Evolutionary conservation across 2,329 filamentous ascomycete species (phyloP), one percentile per base, ranked within the genome.

Genomic region (Aaosphaeria arxii): DNA sequence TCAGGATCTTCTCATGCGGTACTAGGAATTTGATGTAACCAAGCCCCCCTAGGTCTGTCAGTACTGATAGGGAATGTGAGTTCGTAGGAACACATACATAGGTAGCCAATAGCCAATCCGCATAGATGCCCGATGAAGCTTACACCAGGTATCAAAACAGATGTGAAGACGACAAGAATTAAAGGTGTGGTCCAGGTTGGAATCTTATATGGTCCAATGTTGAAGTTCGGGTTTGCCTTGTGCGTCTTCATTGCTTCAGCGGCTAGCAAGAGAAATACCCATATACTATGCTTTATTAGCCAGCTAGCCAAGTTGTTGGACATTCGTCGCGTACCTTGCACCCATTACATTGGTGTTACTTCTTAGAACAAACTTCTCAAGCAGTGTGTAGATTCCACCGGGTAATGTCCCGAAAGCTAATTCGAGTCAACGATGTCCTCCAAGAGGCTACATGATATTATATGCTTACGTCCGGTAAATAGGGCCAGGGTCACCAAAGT

Each of bases 181-280:
- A 97, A 74, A 4, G 94, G 92, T 2, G 88, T 89, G 6, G 86
- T 88, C 91, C 92, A 97, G 0, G 91, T 97, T 2, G 94, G 92
- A 49, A 99, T 90, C 57, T 88, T 80, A 61, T 79, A 78, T 31
- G 77, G 77, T n/a, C 76, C 77, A 40, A 86, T 71, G 51, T 70
- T 81, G 57, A 96, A 85, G 65, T 87, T 80, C 0, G 94, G 94
- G 64, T 95, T 91, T 31, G 83, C 79, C 59, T 84, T 85, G 71
- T 88, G 92, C 2, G 89, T 91, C 67, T 91, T 89, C 55, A 96
- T 87, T 5, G 90, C 86, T 71, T 97, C 92, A 55, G 87, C 83
- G 39, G 85, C 87, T 33, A 97, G 78, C 24, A 99, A 79, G 29
- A 96, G 80, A 68, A 97, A 96, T 0, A 95, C 87, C 90, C 92